Base-by-base conservation (phyloP, 2,329 filamentous ascomycete species). In the Byssochlamys sp. region DNA sequence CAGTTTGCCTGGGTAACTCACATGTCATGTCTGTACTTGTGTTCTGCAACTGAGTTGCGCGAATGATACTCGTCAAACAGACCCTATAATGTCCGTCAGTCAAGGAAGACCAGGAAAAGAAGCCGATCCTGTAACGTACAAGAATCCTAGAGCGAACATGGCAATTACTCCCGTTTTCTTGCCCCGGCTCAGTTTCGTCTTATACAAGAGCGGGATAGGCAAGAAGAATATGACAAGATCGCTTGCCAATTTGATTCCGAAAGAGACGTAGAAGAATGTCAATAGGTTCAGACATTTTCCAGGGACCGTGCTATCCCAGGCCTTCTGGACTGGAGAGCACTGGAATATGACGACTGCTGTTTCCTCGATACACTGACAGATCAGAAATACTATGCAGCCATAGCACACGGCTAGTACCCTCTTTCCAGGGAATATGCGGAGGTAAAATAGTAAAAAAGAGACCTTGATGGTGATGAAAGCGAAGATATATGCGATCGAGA, bases 281-380 rank as follows among this genome's bases (percentile, higher is more conserved):
- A 55, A 50, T 14, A 64, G 55, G 6, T 56, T 10, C 4, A 65
- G 48, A 9, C 63, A 65, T 27, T 56, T 55, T 3, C 63, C 63
- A 1, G 57, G 28, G 2, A 58, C 49, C 0, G 60, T 57, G 1
- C 59, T 53, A 39, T 62, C 61, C 63, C 63, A 65, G 3, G 62
- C 62, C 51, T 61, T 64, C 24, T 56, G 39, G 24, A 65, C 50
- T 2, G 63, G 63, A 9, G n/a, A 56, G 27, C 63, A 65, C 49
- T 65, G 63, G 25, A 65, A 63, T 19, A 63, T 59, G 78, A 83
- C 24, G 86, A 91, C 66, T 83, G 87, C 49, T 85, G 87, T 19
- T 85, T 91, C 1, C 81, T 89, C 4, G 85, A 88, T 67, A 81
- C 84, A 1, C 85, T 86, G 68, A 77, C 83, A 1, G 80, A 88